Evolutionary conservation across 176 grass and related monocot genomes (phyloP), one percentile per base, ranked within the genome.

Genomic region (Musa troglodytarum): DNA sequence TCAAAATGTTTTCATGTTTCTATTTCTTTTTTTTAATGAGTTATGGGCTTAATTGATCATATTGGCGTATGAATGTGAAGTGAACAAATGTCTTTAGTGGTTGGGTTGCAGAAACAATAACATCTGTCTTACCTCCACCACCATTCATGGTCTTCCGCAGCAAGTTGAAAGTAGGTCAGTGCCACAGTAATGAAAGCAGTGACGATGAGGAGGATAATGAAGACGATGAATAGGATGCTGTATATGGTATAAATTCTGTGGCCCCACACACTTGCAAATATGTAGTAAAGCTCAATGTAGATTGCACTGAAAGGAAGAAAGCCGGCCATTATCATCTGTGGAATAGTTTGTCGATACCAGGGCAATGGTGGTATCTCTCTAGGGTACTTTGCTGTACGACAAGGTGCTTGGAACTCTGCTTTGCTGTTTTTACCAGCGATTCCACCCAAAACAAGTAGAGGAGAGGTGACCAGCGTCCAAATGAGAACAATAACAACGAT

Each of bases 231-330:
- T 3, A 61, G 57, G 7, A 61, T 61, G 57, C 57, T 61, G n/a
- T 61, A 61, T 61, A 61, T 61, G 57, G 57, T 61, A 61, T 61
- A 61, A 20, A 61, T 61, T n/a, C 57, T 61, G 16, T 61, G 57
- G 3, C 57, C 57, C 57, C 57, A 61, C 57, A 61, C 57, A 9
- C 57, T 61, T 21, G 57, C 57, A 61, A 61, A 61, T 61, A 61
- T 61, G 57, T 61, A 61, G 57, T 61, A 61, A 61, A 61, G 57
- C 57, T 61, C 57, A n/a, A 61, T 61, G 57, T 61, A 61, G 57
- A 61, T 61, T 61, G 57, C 57, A 61, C 57, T 61, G 57, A 61
- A 61, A 4, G 57, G 57, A 61, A 61, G 57, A 20, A 61, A 61
- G 8, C 57, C 57, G n/a, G 57, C 57, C 57, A 61, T 61, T n/a